These are phyloP conservation scores for Moniliophthora roreri DNA, from an alignment of 1,284 basidiomycete genomes.

Conservation along the genomic window DNA sequence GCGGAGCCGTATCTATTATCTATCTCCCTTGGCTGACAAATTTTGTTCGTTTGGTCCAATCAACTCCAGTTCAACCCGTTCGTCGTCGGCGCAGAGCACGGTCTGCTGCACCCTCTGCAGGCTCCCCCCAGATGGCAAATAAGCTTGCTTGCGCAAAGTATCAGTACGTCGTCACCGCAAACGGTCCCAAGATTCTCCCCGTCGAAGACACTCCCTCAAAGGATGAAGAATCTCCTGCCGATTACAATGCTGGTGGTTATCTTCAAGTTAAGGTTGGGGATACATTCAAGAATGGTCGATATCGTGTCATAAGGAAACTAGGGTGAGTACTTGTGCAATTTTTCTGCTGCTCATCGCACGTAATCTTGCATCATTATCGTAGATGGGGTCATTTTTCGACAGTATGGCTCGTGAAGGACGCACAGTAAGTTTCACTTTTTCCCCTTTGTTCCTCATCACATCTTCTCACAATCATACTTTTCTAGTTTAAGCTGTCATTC, in stretches of 20 bases:
- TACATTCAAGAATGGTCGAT: conserved; percentile 78
- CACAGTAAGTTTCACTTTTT: conserved; percentile 47
- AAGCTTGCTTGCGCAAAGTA: conserved; percentile 68
- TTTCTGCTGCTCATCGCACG: conserved; percentile 21
- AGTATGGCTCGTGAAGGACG: conserved; percentile 81
- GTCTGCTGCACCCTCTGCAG: conserved; percentile 20
- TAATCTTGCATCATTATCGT: conserved; percentile 22
- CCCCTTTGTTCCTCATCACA: conserved; percentile 11
- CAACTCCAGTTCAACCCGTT: background rate
- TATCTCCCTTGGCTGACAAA: no score
- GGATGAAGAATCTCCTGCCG: conserved; percentile 78
- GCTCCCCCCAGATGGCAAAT: conserved; percentile 52
- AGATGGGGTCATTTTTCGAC: conserved; percentile 93
- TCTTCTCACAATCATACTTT: conserved; percentile 16
- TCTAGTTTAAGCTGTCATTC: conserved; percentile 68
- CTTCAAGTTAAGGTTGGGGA: conserved; percentile 76
- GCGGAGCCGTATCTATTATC: no score
- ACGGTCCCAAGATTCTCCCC: conserved; percentile 68
- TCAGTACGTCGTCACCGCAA: conserved; percentile 68
- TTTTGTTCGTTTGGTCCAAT: background rate
- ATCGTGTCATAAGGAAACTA: conserved; percentile 80
- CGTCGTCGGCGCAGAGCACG: background rate
- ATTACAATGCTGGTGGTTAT: conserved; percentile 82
- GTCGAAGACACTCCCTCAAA: conserved; percentile 62
- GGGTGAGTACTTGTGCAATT: conserved; percentile 48